These are phyloP conservation scores for Blastocystis sp. DNA, from an alignment of 352 stramenopile species.

Conservation along the genomic window DNA sequence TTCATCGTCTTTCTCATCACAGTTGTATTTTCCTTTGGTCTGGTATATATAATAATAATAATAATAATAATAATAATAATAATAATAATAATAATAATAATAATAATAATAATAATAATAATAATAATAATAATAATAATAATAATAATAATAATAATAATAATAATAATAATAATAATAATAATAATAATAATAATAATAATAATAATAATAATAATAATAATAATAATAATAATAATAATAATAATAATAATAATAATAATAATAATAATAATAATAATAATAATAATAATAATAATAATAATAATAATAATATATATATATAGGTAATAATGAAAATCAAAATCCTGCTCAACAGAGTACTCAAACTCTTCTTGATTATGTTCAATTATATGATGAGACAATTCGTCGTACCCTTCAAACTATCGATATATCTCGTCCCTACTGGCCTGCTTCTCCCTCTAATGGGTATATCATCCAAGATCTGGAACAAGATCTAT, in stretches of 20 bases:
- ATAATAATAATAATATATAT: conserved; percentile 1
- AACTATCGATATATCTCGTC: conserved; percentile 47
- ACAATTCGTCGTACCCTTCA: conserved; percentile 42
- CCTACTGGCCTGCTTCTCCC: conserved; percentile 62
- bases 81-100: not conserved
- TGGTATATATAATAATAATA: conserved; percentile 34
- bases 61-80: conserved; percentile 1
- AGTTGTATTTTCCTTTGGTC: conserved; percentile 64
- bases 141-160: not conserved
- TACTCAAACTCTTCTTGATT: conserved; percentile 45
- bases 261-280: not conserved
- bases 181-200: conserved; percentile 2
- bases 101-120: not conserved
- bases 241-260: not conserved
- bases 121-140: not conserved
- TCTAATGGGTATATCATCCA: conserved; percentile 58
- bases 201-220: not conserved
- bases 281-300: not conserved
- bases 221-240: not conserved
- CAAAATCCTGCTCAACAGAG: conserved; percentile 46
- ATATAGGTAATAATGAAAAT: conserved; percentile 63
- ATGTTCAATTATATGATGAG: conserved; percentile 58
- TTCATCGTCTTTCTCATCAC: conserved; percentile 52
- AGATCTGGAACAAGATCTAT: conserved; percentile 45
- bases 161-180: not conserved